Conservation (phyloP, 495 filamentous ascomycete genomes). For the Hypoxylon subgilvum region DNA sequence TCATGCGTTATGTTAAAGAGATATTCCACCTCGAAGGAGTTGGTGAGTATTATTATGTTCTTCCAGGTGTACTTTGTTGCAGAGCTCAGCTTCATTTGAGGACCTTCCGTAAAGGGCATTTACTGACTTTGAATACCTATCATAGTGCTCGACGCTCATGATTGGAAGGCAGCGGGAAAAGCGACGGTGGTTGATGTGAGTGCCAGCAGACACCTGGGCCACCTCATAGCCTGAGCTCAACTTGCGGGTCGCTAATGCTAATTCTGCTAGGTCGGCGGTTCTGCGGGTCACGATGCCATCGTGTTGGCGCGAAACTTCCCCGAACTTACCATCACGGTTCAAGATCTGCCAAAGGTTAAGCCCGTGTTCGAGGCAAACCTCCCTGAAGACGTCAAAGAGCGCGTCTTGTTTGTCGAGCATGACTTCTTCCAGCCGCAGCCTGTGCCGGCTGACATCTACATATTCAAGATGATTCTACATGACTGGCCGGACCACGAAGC, state of each 20-base stretch:
- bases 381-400: slow-evolving; percentile 39
- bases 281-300: slow-evolving; percentile 39
- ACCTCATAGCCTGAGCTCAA: background rate
- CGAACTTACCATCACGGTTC: slow-evolving; percentile 43
- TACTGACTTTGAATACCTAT: background rate
- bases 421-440: slow-evolving; percentile 59
- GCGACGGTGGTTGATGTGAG: slow-evolving; percentile 44
- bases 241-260: slow-evolving; percentile 8
- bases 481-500: slow-evolving; percentile 56
- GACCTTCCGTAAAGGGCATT: background rate
- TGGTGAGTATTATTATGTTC: slow-evolving; percentile 11
- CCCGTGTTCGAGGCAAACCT: slow-evolving; percentile 36
- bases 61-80: background rate
- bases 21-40: slow-evolving; percentile 39
- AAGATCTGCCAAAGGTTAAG: slow-evolving; percentile 43
- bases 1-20: slow-evolving; percentile 41
- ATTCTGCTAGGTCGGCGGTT: slow-evolving; percentile 33
- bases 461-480: slow-evolving; percentile 62
- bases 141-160: slow-evolving; percentile 35
- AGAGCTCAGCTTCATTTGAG: background rate
- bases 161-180: slow-evolving; percentile 41
- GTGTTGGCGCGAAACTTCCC: slow-evolving; percentile 40
- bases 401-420: slow-evolving; percentile 54
- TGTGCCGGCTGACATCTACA: slow-evolving; percentile 60
- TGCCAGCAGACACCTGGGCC: background rate